Base-by-base conservation (phyloP, 2,329 filamentous ascomycete genomes). In the Xylariales sp. region DNA sequence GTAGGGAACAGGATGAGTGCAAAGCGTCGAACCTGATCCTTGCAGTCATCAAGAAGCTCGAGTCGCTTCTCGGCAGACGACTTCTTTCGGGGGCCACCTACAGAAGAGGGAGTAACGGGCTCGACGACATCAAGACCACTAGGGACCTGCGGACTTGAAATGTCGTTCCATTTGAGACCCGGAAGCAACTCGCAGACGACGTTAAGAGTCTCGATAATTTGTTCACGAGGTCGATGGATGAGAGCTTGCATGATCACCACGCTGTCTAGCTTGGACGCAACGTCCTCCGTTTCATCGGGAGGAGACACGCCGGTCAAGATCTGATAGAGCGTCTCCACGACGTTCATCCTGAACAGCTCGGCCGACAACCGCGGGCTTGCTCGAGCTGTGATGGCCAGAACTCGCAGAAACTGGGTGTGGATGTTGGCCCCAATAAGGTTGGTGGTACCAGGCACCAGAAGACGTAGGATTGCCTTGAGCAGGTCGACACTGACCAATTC, bases 231-330 rank as follows among this genome's bases (percentile, higher is more conserved):
- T 29, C 91, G 83, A 58, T 97, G 93, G 39, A 98, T 95, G 48
- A 98, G 74, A 27, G 94, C 89, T 66, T 98, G 93, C 94, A 98
- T 98, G 55, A 98, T 93, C 33, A 98, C 80, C 42, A 97, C 91
- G 57, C 89, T 95, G 63, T 97, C 91, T 49, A 97, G 84, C 65
- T 94, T 95, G 27, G 80, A 84, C 21, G 82, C 85, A 43, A 88
- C 78, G 59, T 91, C 83, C 25, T 89, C 82, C 2, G 76, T 82
- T 24, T 84, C 86, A 47, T 73, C 78, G 1, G 93, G 93, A 2
- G 93, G 90, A 0, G 93, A 97, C 2, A 98, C 88, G 15, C 93
- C 93, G 0, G 93, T 97, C 37, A 98, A 68, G 31, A 98, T 97
- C 63, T 98, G 93, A 59, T 97, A 98, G 2, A 98, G 71, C 0